A percentile compares a stretch with the other conserved stretches of the same genome.
Evolutionary conservation across 2,329 filamentous ascomycete species (phyloP).

Genomic region (Leptosphaerulina australis): DNA sequence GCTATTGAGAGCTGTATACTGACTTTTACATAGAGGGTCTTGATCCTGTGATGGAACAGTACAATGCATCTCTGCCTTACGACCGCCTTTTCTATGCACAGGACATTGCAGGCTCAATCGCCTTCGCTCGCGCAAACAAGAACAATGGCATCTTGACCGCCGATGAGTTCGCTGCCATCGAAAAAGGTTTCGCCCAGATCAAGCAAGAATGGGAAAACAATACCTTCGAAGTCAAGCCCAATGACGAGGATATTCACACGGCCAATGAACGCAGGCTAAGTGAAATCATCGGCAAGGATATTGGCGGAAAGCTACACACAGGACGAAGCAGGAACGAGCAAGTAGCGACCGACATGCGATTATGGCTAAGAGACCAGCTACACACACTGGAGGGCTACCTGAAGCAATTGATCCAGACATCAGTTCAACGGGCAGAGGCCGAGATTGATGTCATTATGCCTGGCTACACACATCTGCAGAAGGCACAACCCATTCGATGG

Average conservation of each 20-base stretch:
- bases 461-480: slow-evolving; percentile 86
- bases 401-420: slow-evolving; percentile 71
- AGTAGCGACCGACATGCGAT: slow-evolving; percentile 85
- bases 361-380: slow-evolving; percentile 83
- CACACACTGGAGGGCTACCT: slow-evolving; percentile 72
- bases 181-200: slow-evolving; percentile 69
- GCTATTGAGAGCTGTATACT: slow-evolving; percentile 14
- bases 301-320: slow-evolving; percentile 90
- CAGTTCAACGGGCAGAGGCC: slow-evolving; percentile 70
- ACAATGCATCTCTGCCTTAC: slow-evolving; percentile 81
- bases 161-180: slow-evolving; percentile 75
- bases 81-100: slow-evolving; percentile 79
- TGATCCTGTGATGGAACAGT: slow-evolving; percentile 84
- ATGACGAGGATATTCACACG: slow-evolving; percentile 62
- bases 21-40: slow-evolving; percentile 66
- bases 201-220: slow-evolving; percentile 56
- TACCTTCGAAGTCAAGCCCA: slow-evolving; percentile 55
- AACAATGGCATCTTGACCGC: slow-evolving; percentile 75
- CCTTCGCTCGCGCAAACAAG: slow-evolving; percentile 79
- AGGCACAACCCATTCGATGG: slow-evolving; percentile 81
- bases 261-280: slow-evolving; percentile 63
- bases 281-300: slow-evolving; percentile 84
- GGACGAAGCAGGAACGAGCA: slow-evolving; percentile 86
- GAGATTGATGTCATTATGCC: slow-evolving; percentile 84
- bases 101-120: slow-evolving; percentile 80